Evolutionary conservation across 2,329 filamentous ascomycete species (phyloP).

Genomic region (Intubia oerlemansii): DNA sequence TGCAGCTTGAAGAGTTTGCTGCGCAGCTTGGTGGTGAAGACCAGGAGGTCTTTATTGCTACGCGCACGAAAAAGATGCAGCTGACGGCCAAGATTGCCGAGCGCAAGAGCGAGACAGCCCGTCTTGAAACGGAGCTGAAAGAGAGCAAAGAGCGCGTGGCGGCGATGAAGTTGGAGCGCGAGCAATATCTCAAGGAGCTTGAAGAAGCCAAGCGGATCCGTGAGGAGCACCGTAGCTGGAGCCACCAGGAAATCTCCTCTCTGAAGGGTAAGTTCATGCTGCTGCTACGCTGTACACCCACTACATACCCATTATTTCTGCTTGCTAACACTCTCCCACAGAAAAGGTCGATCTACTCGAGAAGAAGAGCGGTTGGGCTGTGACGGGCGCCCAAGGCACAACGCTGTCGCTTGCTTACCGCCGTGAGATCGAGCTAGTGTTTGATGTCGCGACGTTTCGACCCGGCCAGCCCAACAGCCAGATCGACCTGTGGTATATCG

Average conservation of each 20-base stretch:
- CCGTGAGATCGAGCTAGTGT: conserved; percentile 50
- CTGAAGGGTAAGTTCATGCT: conserved; percentile 46
- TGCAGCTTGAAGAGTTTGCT: conserved; percentile 42
- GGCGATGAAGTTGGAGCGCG: conserved; percentile 42
- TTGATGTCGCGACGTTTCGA: conserved; percentile 43
- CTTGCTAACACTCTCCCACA: background rate
- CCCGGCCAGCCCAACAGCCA: conserved; percentile 22
- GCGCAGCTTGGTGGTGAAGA: conserved; percentile 62
- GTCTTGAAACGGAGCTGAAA: conserved; percentile 43
- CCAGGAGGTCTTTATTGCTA: conserved; percentile 51
- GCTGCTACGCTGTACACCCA: no score
- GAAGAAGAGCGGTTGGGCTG: conserved; percentile 46
- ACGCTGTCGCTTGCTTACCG: conserved; percentile 54
- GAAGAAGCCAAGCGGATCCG: conserved; percentile 61
- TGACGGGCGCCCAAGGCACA: conserved; percentile 39
- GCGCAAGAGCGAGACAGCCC: conserved; percentile 45
- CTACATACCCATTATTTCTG: no score
- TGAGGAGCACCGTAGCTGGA: conserved; percentile 83
- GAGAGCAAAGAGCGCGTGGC: conserved; percentile 45
- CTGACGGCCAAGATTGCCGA: conserved; percentile 47
- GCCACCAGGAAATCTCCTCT: conserved; percentile 52
- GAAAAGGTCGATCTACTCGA: conserved; percentile 48
- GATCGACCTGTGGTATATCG: conserved; percentile 53
- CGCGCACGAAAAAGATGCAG: conserved; percentile 44
- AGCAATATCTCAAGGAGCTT: conserved; percentile 51